Percentiles rank a stretch among this genome's conserved stretches.
Conservation (phyloP, 495 filamentous ascomycete genomes). For the Aspergillus affinis region DNA sequence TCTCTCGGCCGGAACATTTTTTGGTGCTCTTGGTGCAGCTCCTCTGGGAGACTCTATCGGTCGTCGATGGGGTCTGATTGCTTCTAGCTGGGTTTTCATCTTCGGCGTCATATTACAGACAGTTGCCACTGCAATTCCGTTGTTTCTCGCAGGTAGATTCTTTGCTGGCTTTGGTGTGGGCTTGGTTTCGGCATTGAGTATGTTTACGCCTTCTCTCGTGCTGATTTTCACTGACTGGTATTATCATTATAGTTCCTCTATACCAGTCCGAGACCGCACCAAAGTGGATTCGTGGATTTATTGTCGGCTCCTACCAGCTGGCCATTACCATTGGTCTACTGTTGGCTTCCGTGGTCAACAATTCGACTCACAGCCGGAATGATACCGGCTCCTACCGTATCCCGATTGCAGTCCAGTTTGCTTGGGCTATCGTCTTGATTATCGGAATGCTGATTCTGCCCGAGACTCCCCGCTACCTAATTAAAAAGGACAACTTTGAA, state of each 20-base stretch:
- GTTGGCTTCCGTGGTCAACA: constrained; percentile 1
- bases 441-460: constrained; percentile 7
- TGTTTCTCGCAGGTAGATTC: too few relatives aligned
- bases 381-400: constrained; percentile 4
- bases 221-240: too few relatives aligned
- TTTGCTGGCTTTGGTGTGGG: too few relatives aligned
- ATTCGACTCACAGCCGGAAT: not conserved
- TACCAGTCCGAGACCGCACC: constrained; percentile 1
- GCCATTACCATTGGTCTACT: constrained; percentile 3
- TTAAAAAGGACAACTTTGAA: not conserved
- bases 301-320: not conserved
- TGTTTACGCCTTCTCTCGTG: too few relatives aligned
- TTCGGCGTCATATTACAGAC: too few relatives aligned
- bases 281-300: constrained; percentile 4
- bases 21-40: too few relatives aligned
- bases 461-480: constrained; percentile 6
- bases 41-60: too few relatives aligned
- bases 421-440: constrained; percentile 1
- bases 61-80: too few relatives aligned
- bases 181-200: too few relatives aligned
- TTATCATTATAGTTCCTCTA: not conserved
- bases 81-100: too few relatives aligned
- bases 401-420: constrained; percentile 1
- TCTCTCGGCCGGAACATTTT: too few relatives aligned
- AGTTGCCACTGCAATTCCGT: too few relatives aligned